phyloP scores from a whole-genome alignment of 148 eudicot genomes.

The Gaultheria prostrata region DNA sequence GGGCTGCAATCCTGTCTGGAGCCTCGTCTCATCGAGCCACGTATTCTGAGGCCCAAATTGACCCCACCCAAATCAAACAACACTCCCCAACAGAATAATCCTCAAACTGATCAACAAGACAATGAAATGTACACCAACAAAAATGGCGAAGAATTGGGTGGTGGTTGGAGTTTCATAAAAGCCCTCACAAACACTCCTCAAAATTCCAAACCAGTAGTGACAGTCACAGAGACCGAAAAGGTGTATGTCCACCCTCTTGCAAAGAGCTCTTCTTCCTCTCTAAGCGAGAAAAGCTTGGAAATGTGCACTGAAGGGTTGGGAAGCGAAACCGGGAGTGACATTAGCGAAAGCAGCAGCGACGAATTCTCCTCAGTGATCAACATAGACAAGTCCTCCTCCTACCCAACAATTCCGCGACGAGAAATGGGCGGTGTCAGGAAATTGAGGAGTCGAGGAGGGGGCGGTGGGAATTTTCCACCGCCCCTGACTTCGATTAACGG shows the following conservation, averaged over 20 bases:
- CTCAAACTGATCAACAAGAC: background rate
- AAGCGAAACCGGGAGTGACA: conserved; percentile 56
- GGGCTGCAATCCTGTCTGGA: background rate
- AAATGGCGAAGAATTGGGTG: conserved; percentile 23
- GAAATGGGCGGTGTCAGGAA: conserved; percentile 10
- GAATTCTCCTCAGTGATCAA: conserved; percentile 26
- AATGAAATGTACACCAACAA: background rate
- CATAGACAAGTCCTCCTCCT: conserved; percentile 8
- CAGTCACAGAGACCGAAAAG: conserved; percentile 24
- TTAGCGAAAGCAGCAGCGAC: conserved; percentile 28
- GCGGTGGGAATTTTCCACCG: conserved; percentile 46
- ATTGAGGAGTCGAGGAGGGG: background rate
- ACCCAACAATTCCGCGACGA: background rate
- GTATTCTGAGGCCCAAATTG: background rate
- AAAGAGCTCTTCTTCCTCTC: conserved; percentile 32
- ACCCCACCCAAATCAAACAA: background rate
- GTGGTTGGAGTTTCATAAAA: conserved; percentile 49
- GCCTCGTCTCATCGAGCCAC: background rate
- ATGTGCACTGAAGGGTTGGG: conserved; percentile 87
- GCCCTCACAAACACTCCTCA: conserved; percentile 30
- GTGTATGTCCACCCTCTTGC: conserved; percentile 53
- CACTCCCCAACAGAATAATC: background rate
- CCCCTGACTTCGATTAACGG: conserved; percentile 74
- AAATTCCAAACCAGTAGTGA: background rate
- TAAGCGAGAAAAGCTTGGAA: conserved; percentile 63